Evolutionary conservation across 495 filamentous ascomycete species (phyloP), one percentile per base, ranked within the genome.

Genomic region (Letharia lupina): DNA sequence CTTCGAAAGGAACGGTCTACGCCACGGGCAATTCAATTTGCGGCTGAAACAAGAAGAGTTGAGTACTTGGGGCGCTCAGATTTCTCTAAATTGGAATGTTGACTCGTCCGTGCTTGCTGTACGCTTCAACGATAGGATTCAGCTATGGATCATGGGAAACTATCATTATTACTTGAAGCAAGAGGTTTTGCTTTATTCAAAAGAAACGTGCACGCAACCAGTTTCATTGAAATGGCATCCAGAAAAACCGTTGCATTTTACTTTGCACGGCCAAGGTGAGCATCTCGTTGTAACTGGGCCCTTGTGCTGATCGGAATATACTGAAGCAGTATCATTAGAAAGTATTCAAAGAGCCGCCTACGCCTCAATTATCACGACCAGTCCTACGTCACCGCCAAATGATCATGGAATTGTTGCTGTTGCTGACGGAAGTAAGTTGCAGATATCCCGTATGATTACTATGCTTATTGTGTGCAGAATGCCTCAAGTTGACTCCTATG

Each of bases 121-220:
- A 13, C 81, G 81, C 31, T 84, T 92, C 71, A 77, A 78, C 52
- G 86, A 96, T 68, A 82, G 87, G 50, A 78, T 93, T 20, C 94
- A 98, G 70, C 78, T 98, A n/a, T 98, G 94, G 93, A 95, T 90
- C 3, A 94, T 88, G 80, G 89, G 92, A 12, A 98, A 98, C 73
- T 98, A 98, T 71, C 90, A 98, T 71, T 98, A 92, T 81, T 98
- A 98, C 73, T 78, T 98, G n/a, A 98, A 98, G 76, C 93, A 96
- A 76, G 94, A 98, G 72, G 79, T 93, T 18, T 76, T 75, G 6
- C 76, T 82, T 37, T 74, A 74, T 13, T 74, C 62, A 39, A 68
- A 20, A 65, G 64, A 37, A 71, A 60, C 62, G 67, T 74, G 50
- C 50, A 65, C 39, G 10, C 4, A 23, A 60, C 75, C 75, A 44